Base-by-base conservation (phyloP, 2,329 filamentous ascomycete species). In the Venturia pyrina region DNA sequence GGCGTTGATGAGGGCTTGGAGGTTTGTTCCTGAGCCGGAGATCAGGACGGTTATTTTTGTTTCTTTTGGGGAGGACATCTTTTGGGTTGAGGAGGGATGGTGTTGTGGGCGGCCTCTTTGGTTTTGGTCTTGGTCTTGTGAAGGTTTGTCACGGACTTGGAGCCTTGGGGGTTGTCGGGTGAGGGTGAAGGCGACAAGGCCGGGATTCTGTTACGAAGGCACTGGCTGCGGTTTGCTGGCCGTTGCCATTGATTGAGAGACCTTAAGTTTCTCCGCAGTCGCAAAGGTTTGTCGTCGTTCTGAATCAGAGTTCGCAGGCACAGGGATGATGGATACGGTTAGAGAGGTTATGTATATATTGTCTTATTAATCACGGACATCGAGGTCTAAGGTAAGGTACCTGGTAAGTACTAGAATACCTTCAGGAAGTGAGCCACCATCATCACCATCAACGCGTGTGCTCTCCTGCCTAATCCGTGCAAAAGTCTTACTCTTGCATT, bases 1-100 rank as follows among this genome's bases (percentile, higher is more conserved):
- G 67, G 83, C 83, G 74, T 88, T 84, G 72, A 89, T 87, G 64
- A 96, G 82, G 66, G 89, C 89, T 80, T 93, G 89, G 24, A 93
- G 85, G 74, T 93, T 93, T 48, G 87, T 87, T 70, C 90, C 90
- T 69, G 83, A 87, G 75, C 90, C 67, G 34, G 67, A 68, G 28
- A 68, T 68, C 19, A 68, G 67, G 53, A 68, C 37, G 5, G 67
- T 68, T 37, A 68, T 48, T 4, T 19, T 8, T 40, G 65, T 43
- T 6, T 41, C 17, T 24, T 41, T 5, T 2, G 46, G 34, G 32
- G 32, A 7, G 10, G 37, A 44, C 59, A 62, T 62, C n/a, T n/a
- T 43, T 43, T 62, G 5, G 19, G 6, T 41, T 17, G 6, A 13
- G 32, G 28, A 24, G 1, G 28, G 5, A 17, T 34, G 24, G 34